Percentiles rank a stretch among this genome's conserved stretches.
Evolutionary conservation across 768 basidiomycete species (phyloP).

Genomic region (Serendipita sp.): DNA sequence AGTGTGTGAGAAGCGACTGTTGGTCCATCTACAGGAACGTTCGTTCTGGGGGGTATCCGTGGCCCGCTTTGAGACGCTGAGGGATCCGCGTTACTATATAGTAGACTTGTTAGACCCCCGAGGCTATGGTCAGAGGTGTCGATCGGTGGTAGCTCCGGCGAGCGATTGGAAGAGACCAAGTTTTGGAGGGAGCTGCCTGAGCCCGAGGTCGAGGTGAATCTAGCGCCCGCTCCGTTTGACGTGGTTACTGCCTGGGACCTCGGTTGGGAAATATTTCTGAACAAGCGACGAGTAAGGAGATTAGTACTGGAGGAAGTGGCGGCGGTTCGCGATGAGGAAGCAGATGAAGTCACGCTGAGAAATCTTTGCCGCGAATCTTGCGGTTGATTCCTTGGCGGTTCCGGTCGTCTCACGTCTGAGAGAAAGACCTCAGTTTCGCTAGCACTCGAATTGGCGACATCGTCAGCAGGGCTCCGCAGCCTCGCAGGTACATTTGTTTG

Average conservation of each 20-base stretch:
- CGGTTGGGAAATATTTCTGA: neutral
- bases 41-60: neutral
- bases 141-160: neutral
- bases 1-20: neutral
- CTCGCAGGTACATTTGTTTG: neutral
- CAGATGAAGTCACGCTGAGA: neutral
- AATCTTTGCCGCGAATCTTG: neutral
- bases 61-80: no score
- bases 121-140: neutral
- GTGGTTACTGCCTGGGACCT: neutral
- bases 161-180: neutral
- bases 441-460: neutral
- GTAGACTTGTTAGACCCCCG: neutral
- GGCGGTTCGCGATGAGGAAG: neutral
- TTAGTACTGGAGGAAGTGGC: neutral
- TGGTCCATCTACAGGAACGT: neutral
- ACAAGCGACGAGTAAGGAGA: neutral
- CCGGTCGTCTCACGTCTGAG: neutral
- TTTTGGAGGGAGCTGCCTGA: neutral
- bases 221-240: neutral
- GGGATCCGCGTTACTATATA: neutral
- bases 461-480: neutral
- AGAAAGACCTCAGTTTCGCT: slow-evolving; percentile 2
- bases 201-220: neutral
- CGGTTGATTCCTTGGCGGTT: neutral